These are phyloP conservation scores for Curvularia verruculosa DNA, from an alignment of 2,329 filamentous ascomycete species.

Conservation along the genomic window DNA sequence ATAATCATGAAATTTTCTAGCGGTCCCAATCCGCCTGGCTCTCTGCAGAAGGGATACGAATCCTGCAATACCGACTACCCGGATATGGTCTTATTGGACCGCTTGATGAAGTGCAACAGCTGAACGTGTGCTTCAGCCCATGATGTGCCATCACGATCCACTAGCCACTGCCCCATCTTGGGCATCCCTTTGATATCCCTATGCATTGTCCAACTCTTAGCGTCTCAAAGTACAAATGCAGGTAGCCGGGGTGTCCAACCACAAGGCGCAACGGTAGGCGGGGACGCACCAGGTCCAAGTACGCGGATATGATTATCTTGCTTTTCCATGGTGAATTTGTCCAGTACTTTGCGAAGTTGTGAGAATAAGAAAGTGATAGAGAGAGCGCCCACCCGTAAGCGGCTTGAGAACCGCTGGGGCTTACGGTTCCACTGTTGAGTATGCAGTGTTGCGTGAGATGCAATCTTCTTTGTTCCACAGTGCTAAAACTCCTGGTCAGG, in stretches of 20 bases:
- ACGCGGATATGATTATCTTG: background rate
- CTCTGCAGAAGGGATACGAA: background rate
- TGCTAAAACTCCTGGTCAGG: conserved; percentile 6
- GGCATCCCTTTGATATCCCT: background rate
- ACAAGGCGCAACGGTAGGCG: background rate
- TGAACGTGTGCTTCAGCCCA: background rate
- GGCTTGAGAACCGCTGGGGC: conserved; percentile 3
- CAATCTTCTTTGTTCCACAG: conserved; percentile 3
- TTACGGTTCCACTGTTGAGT: conserved; percentile 17
- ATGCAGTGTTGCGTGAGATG: conserved; percentile 6
- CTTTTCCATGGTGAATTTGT: background rate
- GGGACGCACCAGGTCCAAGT: background rate
- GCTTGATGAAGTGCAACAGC: background rate
- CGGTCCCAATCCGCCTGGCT: conserved; percentile 1
- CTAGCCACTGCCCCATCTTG: background rate
- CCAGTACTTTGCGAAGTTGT: background rate
- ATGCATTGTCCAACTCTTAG: background rate
- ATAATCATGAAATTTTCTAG: conserved; percentile 13
- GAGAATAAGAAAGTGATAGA: background rate
- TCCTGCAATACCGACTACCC: conserved; percentile 8
- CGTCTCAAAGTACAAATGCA: background rate
- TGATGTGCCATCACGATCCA: conserved; percentile 7
- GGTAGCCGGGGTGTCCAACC: background rate
- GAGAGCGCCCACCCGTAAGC: background rate
- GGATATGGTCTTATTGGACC: conserved; percentile 4